Evolutionary conservation across 768 basidiomycete genomes (phyloP).

Genomic region (Boletus rex-veris): DNA sequence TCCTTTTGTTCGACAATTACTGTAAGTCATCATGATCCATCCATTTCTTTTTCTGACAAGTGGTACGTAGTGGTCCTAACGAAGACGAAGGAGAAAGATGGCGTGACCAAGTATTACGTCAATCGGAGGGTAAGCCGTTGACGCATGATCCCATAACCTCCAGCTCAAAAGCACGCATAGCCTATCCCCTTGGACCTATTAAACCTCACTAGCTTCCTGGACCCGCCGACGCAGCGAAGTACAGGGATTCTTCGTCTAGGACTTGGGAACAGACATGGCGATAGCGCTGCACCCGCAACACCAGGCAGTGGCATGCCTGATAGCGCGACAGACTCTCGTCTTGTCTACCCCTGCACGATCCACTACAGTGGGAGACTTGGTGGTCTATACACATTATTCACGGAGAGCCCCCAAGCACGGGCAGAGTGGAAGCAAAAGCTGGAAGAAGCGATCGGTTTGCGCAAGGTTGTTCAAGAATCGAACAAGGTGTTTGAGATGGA

Average conservation of each 20-base stretch:
- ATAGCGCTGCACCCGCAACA: constrained; percentile 23
- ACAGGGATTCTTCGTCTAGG: constrained; percentile 65
- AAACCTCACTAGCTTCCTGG: constrained; percentile 78
- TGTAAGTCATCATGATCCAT: constrained; percentile 44
- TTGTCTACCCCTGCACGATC: constrained; percentile 84
- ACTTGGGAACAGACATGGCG: constrained; percentile 40
- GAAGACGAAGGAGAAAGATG: constrained; percentile 77
- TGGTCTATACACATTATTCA: constrained; percentile 83
- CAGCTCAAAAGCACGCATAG: constrained; percentile 36
- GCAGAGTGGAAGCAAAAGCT: constrained; percentile 88
- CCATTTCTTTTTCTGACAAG: constrained; percentile 8
- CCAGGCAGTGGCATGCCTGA: constrained; percentile 36
- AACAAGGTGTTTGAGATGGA: constrained; percentile 95
- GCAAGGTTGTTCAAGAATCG: constrained; percentile 85
- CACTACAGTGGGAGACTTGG: constrained; percentile 87
- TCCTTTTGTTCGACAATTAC: constrained; percentile 94
- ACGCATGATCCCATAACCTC: not conserved
- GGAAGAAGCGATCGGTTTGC: constrained; percentile 80
- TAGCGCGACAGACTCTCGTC: constrained; percentile 58
- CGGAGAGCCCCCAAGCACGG: constrained; percentile 73
- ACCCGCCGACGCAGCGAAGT: constrained; percentile 71
- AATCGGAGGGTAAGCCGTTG: constrained; percentile 62
- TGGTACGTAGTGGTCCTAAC: constrained; percentile 74
- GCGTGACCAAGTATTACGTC: constrained; percentile 71
- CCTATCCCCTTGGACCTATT: constrained; percentile 92